phyloP scores from a whole-genome alignment of 2,329 filamentous ascomycete species.

The Fusarium succisae region DNA sequence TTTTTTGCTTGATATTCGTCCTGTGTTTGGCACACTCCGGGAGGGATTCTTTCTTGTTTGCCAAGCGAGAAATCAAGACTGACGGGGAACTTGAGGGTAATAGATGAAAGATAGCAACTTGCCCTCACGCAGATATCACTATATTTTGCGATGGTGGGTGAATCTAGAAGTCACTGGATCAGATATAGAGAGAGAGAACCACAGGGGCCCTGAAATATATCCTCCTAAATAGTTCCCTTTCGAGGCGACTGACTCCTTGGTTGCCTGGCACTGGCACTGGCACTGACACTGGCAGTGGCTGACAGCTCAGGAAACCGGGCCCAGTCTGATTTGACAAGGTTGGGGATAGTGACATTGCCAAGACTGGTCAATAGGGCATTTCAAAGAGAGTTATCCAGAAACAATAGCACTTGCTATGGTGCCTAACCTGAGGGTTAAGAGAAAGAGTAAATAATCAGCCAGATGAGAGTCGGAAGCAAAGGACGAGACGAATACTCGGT shows the following conservation, averaged over 20 bases:
- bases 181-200: background rate
- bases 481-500: background rate
- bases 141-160: background rate
- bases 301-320: background rate
- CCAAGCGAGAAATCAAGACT: slow-evolving; percentile 11
- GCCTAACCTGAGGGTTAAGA: background rate
- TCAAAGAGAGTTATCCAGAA: background rate
- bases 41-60: slow-evolving; percentile 6
- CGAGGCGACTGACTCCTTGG: background rate
- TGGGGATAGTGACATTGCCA: background rate
- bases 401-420: background rate
- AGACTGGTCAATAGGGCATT: background rate
- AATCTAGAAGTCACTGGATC: background rate
- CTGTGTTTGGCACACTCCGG: background rate
- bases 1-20: slow-evolving; percentile 1
- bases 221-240: background rate
- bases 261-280: slow-evolving; percentile 11
- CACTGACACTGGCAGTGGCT: background rate
- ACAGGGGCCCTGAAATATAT: background rate
- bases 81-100: background rate
- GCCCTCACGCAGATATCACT: background rate
- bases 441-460: background rate
- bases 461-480: background rate
- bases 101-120: background rate
- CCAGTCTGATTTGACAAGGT: background rate